A percentile compares a stretch with the other conserved stretches of the same genome.
phyloP scores from a whole-genome alignment of 2,329 filamentous ascomycete species.

The Colletotrichum chlorophyti region DNA sequence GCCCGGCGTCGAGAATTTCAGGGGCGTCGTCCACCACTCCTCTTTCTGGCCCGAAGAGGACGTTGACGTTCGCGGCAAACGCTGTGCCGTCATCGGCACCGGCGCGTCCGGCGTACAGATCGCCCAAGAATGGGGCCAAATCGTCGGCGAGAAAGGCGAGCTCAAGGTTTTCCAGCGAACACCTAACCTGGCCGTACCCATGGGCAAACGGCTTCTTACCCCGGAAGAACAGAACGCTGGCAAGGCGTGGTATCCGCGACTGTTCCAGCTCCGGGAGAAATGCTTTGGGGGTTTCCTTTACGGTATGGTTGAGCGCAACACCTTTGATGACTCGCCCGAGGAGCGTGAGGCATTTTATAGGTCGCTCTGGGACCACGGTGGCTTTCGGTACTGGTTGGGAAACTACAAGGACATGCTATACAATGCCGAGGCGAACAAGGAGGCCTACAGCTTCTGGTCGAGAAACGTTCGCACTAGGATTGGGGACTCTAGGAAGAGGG shows the following conservation, averaged over 20 bases:
- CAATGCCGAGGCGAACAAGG: slow-evolving; percentile 54
- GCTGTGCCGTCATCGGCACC: slow-evolving; percentile 68
- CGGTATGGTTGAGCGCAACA: slow-evolving; percentile 59
- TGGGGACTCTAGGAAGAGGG: slow-evolving; percentile 52
- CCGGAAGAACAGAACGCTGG: slow-evolving; percentile 55
- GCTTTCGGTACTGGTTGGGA: slow-evolving; percentile 61
- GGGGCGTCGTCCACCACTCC: slow-evolving; percentile 65
- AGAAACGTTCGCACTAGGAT: slow-evolving; percentile 58
- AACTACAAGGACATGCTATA: slow-evolving; percentile 60
- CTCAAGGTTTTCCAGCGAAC: slow-evolving; percentile 71
- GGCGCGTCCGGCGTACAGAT: slow-evolving; percentile 71
- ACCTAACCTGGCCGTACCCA: slow-evolving; percentile 69
- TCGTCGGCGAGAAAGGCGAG: slow-evolving; percentile 50
- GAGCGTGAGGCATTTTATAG: slow-evolving; percentile 57
- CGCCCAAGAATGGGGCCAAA: slow-evolving; percentile 60
- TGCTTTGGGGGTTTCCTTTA: slow-evolving; percentile 65
- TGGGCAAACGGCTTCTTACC: slow-evolving; percentile 46
- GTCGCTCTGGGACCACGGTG: slow-evolving; percentile 55
- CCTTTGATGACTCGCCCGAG: slow-evolving; percentile 59
- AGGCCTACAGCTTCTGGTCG: slow-evolving; percentile 62
- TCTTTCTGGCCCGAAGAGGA: slow-evolving; percentile 66
- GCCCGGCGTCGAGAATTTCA: slow-evolving; percentile 65
- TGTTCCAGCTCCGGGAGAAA: slow-evolving; percentile 59
- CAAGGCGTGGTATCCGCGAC: slow-evolving; percentile 52
- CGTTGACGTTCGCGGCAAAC: slow-evolving; percentile 64